Base-by-base conservation (phyloP, 2,329 filamentous ascomycete species). In the Xylaria sp. region DNA sequence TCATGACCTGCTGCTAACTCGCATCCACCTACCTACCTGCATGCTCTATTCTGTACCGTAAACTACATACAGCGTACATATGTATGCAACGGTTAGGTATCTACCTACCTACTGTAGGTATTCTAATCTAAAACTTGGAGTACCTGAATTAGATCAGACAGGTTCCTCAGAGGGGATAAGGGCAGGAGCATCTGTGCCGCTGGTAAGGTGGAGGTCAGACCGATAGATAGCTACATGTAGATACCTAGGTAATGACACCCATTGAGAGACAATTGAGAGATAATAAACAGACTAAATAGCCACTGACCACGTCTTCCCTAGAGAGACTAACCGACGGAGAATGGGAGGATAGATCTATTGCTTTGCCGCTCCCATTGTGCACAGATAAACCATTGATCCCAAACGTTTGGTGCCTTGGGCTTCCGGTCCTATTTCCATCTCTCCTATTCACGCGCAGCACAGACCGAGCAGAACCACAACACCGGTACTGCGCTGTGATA, bases 371-470 rank as follows among this genome's bases (percentile, higher is more conserved):
- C 25, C n/a, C n/a, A 58, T 52, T 43, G 51, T 47, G 52, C n/a
- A 50, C 38, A 51, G 15, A 12, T 37, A 28, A 56, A 46, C 14
- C 43, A 53, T 28, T 40, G 17, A 45, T 33, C 55, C 50, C 50
- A 23, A 33, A 25, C 25, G 23, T 23, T 37, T 14, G 33, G 8
- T 33, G 23, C 17, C 21, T 12, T 45, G 35, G 38, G 28, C 17
- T 60, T 61, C 21, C 50, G 19, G 50, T 38, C 43, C 45, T 15
- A 17, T n/a, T n/a, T 25, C n/a, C 19, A 4, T 21, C 11, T 21
- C 4, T 17, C 31, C 37, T 37, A 51, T 52, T 51, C 37, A 51
- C 56, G 50, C 45, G 31, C 43, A 55, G 55, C 55, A 55, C 43
- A 28, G 42, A 59, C 43, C 17, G 28, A 31, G 43, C 23, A 49